phyloP scores from a whole-genome alignment of 2,329 filamentous ascomycete genomes.

The Colletotrichum sp. region DNA sequence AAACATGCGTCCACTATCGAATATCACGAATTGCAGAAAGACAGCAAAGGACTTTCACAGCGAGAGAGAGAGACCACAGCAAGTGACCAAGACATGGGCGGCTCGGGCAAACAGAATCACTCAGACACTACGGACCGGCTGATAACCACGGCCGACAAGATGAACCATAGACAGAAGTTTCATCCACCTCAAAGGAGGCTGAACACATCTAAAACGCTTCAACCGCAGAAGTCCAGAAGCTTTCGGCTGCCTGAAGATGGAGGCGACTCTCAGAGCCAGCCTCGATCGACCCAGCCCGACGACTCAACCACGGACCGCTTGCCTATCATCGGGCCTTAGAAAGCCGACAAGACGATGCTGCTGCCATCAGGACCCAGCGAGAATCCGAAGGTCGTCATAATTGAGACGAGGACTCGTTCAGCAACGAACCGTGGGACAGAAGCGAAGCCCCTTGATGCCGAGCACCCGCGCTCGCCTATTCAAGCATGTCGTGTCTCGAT shows the following conservation, averaged over 20 bases:
- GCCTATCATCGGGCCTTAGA: background rate
- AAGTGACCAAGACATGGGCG: background rate
- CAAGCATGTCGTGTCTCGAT: slow-evolving; percentile 7
- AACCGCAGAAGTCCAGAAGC: background rate
- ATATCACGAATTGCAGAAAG: background rate
- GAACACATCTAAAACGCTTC: background rate
- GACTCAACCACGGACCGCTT: background rate
- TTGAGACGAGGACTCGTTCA: background rate
- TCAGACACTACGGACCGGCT: background rate
- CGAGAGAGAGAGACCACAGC: background rate
- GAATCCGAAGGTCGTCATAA: background rate
- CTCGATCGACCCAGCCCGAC: background rate
- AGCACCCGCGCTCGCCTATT: background rate
- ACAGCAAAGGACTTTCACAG: background rate
- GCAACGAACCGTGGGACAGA: background rate
- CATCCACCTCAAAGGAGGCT: background rate
- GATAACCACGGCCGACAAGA: background rate
- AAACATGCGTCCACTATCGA: background rate
- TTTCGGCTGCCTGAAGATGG: background rate
- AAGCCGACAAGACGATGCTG: background rate
- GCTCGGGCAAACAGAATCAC: background rate
- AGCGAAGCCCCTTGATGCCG: background rate
- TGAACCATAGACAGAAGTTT: background rate
- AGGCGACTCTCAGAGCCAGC: background rate
- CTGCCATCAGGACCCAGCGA: background rate